These are phyloP conservation scores for Linnemannia exigua DNA, from an alignment of 192 early-diverging fungal species.

Conservation along the genomic window DNA sequence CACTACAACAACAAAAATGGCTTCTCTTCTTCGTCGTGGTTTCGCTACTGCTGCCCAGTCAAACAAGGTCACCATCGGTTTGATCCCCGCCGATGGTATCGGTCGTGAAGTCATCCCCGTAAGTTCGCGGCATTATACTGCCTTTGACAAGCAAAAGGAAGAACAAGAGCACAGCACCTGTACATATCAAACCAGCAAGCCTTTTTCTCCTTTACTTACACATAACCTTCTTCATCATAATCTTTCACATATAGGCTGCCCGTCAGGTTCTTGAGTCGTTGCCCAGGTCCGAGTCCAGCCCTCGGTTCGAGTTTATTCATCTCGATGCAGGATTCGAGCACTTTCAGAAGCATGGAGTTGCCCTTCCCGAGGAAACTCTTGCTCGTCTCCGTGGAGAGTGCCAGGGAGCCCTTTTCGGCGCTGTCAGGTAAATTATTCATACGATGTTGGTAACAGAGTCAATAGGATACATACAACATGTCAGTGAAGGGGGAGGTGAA, in stretches of 20 bases:
- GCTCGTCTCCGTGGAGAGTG: conserved; percentile 85
- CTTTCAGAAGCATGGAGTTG: conserved; percentile 94
- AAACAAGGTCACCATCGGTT: conserved; percentile 84
- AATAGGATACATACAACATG: background rate
- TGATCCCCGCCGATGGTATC: conserved; percentile 98
- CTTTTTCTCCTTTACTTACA: background rate
- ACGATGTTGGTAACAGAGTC: background rate
- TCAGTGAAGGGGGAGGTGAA: background rate
- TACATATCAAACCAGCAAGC: background rate
- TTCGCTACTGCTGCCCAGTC: conserved; percentile 54
- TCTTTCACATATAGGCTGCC: conserved; percentile 75
- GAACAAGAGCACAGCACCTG: background rate
- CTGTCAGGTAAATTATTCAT: conserved; percentile 78
- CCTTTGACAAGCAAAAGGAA: background rate
- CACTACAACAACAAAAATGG: conserved; percentile 20
- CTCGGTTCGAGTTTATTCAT: conserved; percentile 83
- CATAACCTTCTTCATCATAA: background rate
- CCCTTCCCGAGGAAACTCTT: conserved; percentile 92
- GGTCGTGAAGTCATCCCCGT: conserved; percentile 97
- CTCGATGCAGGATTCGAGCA: conserved; percentile 97
- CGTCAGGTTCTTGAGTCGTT: conserved; percentile 88
- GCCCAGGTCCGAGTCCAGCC: conserved; percentile 60
- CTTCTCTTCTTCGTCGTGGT: conserved; percentile 53
- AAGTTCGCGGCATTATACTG: conserved; percentile 12
- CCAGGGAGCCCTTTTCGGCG: conserved; percentile 96